Evolutionary conservation across 1,139 yeast genomes (phyloP).

Genomic region (Arxiozyma telluris): DNA sequence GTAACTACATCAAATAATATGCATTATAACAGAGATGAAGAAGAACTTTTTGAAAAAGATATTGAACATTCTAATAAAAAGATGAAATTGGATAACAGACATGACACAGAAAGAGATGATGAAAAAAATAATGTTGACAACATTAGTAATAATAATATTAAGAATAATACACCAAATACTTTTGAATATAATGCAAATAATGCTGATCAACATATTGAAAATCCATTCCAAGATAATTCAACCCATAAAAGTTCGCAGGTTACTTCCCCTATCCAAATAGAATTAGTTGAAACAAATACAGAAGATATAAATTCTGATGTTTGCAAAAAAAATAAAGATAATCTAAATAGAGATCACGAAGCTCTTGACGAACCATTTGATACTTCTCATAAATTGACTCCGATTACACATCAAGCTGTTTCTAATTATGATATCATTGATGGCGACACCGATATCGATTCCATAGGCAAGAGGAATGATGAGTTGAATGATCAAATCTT

Average conservation of each 20-base stretch:
- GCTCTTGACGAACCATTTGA: conserved; percentile 2
- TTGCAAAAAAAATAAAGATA: neutral
- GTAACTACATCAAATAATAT: neutral
- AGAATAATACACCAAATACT: neutral
- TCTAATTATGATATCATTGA: conserved; percentile 1
- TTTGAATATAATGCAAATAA: neutral
- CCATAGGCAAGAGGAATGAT: conserved; percentile 21
- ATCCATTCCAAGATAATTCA: neutral
- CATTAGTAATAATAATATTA: neutral
- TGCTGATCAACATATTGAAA: neutral
- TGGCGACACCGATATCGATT: conserved; percentile 6
- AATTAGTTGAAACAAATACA: neutral
- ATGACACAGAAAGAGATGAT: conserved; percentile 10
- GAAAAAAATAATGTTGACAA: neutral
- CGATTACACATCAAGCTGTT: conserved; percentile 6
- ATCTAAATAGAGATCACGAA: neutral
- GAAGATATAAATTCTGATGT: neutral
- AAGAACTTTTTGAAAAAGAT: neutral
- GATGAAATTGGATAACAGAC: conserved; percentile 13
- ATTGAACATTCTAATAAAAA: conserved; percentile 5
- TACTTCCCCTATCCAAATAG: conserved; percentile 9
- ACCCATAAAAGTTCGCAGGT: neutral
- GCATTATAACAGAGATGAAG: neutral
- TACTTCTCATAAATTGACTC: conserved; percentile 13
- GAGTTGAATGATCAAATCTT: conserved; percentile 36